Conservation (phyloP, 495 filamentous ascomycete species). For the Aspergillus sclerotiicarbonarius region DNA sequence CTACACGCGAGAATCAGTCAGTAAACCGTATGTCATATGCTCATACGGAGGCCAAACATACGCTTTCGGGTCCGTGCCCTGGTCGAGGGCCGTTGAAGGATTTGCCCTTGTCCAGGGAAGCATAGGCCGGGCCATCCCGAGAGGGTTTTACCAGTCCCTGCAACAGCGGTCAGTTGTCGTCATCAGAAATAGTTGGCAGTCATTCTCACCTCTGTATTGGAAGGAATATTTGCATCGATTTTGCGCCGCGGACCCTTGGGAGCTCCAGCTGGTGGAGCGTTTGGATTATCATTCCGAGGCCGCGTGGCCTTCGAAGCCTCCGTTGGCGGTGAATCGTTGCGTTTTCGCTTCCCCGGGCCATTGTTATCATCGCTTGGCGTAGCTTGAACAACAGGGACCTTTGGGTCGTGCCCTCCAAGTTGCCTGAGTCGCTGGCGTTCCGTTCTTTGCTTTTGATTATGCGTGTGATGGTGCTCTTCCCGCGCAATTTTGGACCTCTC, state of each 20-base stretch:
- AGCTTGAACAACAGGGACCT: slow-evolving; percentile 43
- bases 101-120: slow-evolving; percentile 17
- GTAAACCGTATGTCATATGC: not conserved
- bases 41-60: slow-evolving; percentile 17
- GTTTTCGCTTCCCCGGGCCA: slow-evolving; percentile 43
- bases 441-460: slow-evolving; percentile 27
- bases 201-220: slow-evolving; percentile 31
- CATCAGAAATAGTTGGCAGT: not conserved
- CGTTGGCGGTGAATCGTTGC: slow-evolving; percentile 32
- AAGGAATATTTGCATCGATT: slow-evolving; percentile 27
- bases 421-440: slow-evolving; percentile 44
- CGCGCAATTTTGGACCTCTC: slow-evolving; percentile 31
- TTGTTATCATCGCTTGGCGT: slow-evolving; percentile 22
- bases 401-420: slow-evolving; percentile 45
- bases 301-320: slow-evolving; percentile 28
- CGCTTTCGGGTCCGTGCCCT: slow-evolving; percentile 17
- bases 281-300: slow-evolving; percentile 22
- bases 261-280: slow-evolving; percentile 19
- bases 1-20: slow-evolving; percentile 16
- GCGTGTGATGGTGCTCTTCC: slow-evolving; percentile 34
- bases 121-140: slow-evolving; percentile 35
- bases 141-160: slow-evolving; percentile 42
- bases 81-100: slow-evolving; percentile 14
- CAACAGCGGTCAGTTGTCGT: slow-evolving; percentile 2
- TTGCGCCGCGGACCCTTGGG: slow-evolving; percentile 26